Conservation (phyloP, 768 basidiomycete species). For the Rhizopogon vinicolor region DNA sequence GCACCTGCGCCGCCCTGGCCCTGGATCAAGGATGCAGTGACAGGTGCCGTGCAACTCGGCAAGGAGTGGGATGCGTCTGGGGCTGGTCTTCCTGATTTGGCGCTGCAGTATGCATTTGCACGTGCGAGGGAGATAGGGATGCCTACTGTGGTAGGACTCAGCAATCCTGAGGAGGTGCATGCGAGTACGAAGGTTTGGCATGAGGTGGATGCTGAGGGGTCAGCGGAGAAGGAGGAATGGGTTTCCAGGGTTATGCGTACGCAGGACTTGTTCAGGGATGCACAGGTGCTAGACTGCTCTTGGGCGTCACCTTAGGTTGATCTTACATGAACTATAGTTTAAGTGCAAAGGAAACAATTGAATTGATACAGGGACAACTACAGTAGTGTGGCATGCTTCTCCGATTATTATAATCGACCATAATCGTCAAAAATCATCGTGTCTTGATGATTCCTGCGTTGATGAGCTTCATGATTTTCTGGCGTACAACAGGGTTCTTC, state of each 20-base stretch:
- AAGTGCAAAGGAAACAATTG: neutral
- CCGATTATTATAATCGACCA: too few species aligned
- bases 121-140: constrained; percentile 39
- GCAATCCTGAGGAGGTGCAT: constrained; percentile 70
- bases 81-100: constrained; percentile 49
- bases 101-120: constrained; percentile 67
- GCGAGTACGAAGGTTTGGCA: constrained; percentile 67
- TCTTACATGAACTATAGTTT: neutral
- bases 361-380: neutral
- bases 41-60: constrained; percentile 28
- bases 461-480: constrained; percentile 86
- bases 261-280: constrained; percentile 37
- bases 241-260: constrained; percentile 37
- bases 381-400: neutral
- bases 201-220: constrained; percentile 40
- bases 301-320: constrained; percentile 55
- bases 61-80: constrained; percentile 36
- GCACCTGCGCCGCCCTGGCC: constrained; percentile 60
- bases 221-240: constrained; percentile 32
- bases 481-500: constrained; percentile 80
- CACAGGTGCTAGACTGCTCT: constrained; percentile 58
- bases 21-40: constrained; percentile 39
- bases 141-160: constrained; percentile 71
- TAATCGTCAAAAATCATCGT: constrained; percentile 36
- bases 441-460: constrained; percentile 94